Conservation (phyloP, 352 stramenopile species). For the Blastocystis sp. region DNA sequence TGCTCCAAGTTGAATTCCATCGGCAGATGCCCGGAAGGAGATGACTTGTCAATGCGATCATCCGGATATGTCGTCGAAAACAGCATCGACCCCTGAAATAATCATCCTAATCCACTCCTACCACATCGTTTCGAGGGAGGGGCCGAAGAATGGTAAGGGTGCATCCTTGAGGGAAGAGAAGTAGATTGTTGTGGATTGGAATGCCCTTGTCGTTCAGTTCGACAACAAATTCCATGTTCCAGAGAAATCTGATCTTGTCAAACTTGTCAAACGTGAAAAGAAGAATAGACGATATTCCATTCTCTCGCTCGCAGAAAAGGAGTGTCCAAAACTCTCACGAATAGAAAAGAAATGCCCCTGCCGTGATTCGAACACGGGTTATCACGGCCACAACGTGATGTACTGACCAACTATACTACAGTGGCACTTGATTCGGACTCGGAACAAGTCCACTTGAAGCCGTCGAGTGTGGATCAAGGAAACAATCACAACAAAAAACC, state of each 20-base stretch:
- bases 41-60: neutral
- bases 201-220: constrained; percentile 1
- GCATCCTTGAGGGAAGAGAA: constrained; percentile 15
- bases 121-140: neutral
- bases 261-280: neutral
- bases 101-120: neutral
- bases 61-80: neutral
- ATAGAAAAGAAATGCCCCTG: constrained; percentile 44
- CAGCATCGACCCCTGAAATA: neutral
- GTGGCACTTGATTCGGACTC: neutral
- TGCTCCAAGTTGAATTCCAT: neutral
- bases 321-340: neutral
- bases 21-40: neutral
- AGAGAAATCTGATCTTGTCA: neutral
- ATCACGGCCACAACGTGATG: constrained; percentile 57
- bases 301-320: neutral
- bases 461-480: too few relatives aligned
- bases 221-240: constrained; percentile 1
- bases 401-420: constrained; percentile 57
- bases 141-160: neutral
- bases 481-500: neutral
- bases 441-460: too few relatives aligned
- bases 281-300: neutral
- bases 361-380: constrained; percentile 57
- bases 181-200: constrained; percentile 6